Evolutionary conservation across 2,329 filamentous ascomycete genomes (phyloP), one percentile per base, ranked within the genome.

Genomic region (Fusarium incarnatum): DNA sequence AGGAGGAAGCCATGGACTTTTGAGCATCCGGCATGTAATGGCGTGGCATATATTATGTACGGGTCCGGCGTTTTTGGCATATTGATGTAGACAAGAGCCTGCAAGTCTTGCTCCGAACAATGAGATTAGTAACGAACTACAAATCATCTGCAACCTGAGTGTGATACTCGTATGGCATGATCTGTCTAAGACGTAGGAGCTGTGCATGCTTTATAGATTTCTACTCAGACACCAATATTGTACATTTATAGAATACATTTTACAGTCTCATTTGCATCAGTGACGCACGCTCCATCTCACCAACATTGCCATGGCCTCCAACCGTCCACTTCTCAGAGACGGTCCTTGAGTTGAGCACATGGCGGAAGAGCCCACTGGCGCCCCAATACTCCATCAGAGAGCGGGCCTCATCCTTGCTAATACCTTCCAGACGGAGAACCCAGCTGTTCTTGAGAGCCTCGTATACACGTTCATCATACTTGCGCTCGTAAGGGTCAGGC

Each of bases 361-460:
- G 84, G 69, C 92, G 88, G 77, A 97, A 79, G 77, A 97, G 84
- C 15, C 95, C 96, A 79, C 93, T 97, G 37, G 88, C 89, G 8
- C 93, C 94, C 85, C 95, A 98, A 82, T 98, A 98, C 83, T 98
- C 94, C 89, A 98, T 91, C 73, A 97, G 84, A 1, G 89, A 86
- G 64, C 91, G 88, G 13, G 93, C 90, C 81, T 98, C 95, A 3
- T 86, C 81, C 80, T 91, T 92, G 74, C 84, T 91, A 71, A 98
- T 76, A 11, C 93, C 92, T 44, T 87, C 85, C 22, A 97, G 77
- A 22, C 87, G 85, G 56, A 90, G 70, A 3, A 89, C 81, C 62
- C 82, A 79, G 42, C 86, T 82, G 46, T 83, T 83, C 67, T 83
- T 79, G 55, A 91, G 80, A 3, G 81, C 81, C 23, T 84, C 83